Conservation (phyloP, 495 filamentous ascomycete species). For the Podospora anserina region DNA sequence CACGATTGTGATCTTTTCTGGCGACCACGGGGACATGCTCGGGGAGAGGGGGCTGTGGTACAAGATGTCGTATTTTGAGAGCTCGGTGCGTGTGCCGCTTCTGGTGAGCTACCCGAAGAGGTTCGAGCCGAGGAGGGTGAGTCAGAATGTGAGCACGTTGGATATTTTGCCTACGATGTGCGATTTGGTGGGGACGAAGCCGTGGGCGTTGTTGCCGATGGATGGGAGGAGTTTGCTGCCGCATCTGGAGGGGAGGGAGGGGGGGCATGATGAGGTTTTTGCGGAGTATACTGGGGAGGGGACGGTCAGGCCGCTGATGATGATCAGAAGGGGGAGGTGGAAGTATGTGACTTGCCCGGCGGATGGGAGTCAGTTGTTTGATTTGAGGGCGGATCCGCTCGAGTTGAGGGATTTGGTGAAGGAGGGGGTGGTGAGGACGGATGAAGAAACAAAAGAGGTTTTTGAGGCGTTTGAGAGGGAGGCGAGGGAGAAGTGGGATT, state of each 20-base stretch:
- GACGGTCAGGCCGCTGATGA: conserved; percentile 80
- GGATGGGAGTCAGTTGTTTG: conserved; percentile 76
- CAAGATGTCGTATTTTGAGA: conserved; percentile 91
- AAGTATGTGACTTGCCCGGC: conserved; percentile 80
- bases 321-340: conserved; percentile 79
- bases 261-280: conserved; percentile 67
- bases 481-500: conserved; percentile 66
- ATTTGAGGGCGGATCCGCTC: conserved; percentile 67
- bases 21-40: conserved; percentile 91
- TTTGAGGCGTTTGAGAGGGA: conserved; percentile 63
- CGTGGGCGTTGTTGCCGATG: conserved; percentile 63
- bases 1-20: conserved; percentile 82
- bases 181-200: conserved; percentile 66
- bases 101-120: conserved; percentile 67
- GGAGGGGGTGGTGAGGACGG: conserved; percentile 34
- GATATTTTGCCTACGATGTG: conserved; percentile 83
- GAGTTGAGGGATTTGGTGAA: conserved; percentile 67
- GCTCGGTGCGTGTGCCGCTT: conserved; percentile 77
- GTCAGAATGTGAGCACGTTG: conserved; percentile 76
- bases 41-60: conserved; percentile 89
- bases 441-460: conserved; percentile 46
- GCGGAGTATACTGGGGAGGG: conserved; percentile 90
- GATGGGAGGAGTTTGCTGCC: conserved; percentile 73
- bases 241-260: conserved; percentile 58
- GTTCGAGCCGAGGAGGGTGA: conserved; percentile 65